Conservation (phyloP, 164 flowering plant species). For the Stephania japonica region DNA sequence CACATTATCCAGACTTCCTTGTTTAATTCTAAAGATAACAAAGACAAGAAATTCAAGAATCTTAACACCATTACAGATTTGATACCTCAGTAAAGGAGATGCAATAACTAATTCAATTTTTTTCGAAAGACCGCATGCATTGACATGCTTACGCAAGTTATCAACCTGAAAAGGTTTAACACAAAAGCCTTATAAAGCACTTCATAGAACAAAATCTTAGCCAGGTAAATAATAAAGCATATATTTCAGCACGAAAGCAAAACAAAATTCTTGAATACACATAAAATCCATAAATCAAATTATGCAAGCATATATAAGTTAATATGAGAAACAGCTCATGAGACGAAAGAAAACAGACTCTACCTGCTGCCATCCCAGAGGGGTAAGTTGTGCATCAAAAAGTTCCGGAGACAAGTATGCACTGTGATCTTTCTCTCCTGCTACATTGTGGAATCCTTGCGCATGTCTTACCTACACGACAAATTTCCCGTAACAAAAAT, state of each 20-base stretch:
- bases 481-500: not conserved
- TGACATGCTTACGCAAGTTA: slow-evolving; percentile 71
- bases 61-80: not conserved
- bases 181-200: slow-evolving; percentile 3
- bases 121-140: slow-evolving; percentile 48
- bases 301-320: too few relatives aligned
- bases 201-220: not conserved
- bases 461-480: slow-evolving; percentile 80
- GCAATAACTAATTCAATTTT: slow-evolving; percentile 65
- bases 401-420: slow-evolving; percentile 50
- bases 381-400: slow-evolving; percentile 81
- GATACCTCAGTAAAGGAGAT: slow-evolving; percentile 83
- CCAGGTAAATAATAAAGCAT: not conserved
- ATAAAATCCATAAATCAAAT: not conserved
- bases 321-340: not conserved
- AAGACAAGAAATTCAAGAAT: not conserved
- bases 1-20: not conserved
- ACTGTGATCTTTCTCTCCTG: slow-evolving; percentile 51
- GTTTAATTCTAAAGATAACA: not conserved
- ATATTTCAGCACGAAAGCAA: not conserved
- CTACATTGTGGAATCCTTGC: slow-evolving; percentile 86
- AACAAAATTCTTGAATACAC: not conserved
- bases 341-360: not conserved
- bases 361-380: slow-evolving; percentile 92
- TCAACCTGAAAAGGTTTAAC: slow-evolving; percentile 49